phyloP scores from a whole-genome alignment of 305 asterid genomes.

The Solanum hybrid region DNA sequence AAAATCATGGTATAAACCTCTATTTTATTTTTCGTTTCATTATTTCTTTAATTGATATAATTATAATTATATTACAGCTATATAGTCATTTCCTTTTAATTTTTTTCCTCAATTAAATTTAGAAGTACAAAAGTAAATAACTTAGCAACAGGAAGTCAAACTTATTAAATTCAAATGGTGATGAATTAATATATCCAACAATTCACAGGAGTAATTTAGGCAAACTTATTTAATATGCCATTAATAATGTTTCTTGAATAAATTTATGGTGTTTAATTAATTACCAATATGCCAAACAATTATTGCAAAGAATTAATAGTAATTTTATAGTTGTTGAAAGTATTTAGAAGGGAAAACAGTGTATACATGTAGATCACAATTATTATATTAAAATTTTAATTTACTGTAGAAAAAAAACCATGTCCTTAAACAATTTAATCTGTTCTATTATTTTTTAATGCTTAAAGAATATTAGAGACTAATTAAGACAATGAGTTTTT shows the following conservation, averaged over 20 bases:
- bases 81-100: background rate
- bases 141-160: background rate
- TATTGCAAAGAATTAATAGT: background rate
- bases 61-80: background rate
- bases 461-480: background rate
- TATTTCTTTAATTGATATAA: background rate
- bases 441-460: background rate
- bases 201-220: background rate
- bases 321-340: background rate
- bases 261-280: background rate
- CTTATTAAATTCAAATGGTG: background rate
- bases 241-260: background rate
- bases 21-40: no score
- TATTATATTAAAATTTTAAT: background rate
- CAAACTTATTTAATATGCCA: background rate
- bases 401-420: background rate
- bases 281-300: background rate
- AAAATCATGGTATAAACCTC: background rate
- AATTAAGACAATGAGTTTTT: background rate
- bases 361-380: background rate
- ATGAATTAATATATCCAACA: background rate
- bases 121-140: background rate
- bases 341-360: background rate
- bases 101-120: background rate
- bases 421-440: background rate